These are phyloP conservation scores for Prosopis cineraria DNA, from an alignment of 306 rosid genomes.

Conservation along the genomic window DNA sequence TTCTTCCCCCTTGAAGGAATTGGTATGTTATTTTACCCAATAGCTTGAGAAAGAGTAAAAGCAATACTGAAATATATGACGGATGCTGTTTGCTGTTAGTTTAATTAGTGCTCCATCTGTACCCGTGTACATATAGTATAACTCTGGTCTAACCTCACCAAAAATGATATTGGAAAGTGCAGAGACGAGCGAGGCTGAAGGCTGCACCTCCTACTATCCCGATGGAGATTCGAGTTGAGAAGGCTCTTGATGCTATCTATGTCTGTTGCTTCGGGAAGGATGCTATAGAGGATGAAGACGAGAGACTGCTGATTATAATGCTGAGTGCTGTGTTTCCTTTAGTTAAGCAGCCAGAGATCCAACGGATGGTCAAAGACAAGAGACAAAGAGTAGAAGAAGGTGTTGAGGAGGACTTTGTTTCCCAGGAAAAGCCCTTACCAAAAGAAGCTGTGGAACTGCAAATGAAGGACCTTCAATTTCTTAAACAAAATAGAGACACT, in stretches of 20 bases:
- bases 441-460: conserved; percentile 84
- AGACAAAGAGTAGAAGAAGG: conserved; percentile 69
- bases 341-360: conserved; percentile 56
- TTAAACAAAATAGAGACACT: conserved; percentile 63
- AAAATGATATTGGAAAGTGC: conserved; percentile 23
- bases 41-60: conserved; percentile 28
- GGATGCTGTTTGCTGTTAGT: not conserved
- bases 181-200: conserved; percentile 74
- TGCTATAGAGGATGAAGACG: conserved; percentile 64
- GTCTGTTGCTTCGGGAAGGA: conserved; percentile 81
- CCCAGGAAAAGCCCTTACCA: conserved; percentile 57
- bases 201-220: conserved; percentile 55
- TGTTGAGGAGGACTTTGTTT: conserved; percentile 37
- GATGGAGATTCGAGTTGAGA: conserved; percentile 76
- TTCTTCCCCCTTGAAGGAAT: too few species aligned
- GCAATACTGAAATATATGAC: not conserved
- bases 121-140: not conserved
- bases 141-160: not conserved
- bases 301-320: conserved; percentile 56
- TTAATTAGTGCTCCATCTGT: not conserved
- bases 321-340: conserved; percentile 69
- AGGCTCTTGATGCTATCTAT: conserved; percentile 81
- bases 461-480: conserved; percentile 95
- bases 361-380: conserved; percentile 61
- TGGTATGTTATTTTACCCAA: conserved; percentile 5